phyloP scores from a whole-genome alignment of 768 basidiomycete species.

The Suillus fuscotomentosus region DNA sequence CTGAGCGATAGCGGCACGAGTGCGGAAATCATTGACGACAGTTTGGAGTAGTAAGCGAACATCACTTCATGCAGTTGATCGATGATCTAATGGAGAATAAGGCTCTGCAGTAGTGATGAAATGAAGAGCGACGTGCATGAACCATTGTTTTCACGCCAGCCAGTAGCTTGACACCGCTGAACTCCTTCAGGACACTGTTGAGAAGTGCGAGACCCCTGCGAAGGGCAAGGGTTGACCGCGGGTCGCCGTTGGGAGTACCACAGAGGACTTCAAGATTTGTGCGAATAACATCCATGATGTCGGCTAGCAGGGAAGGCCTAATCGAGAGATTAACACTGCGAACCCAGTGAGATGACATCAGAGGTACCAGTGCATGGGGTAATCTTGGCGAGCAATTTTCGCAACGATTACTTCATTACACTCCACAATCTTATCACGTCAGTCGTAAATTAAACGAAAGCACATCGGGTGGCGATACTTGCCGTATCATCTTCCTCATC shows the following conservation, averaged over 20 bases:
- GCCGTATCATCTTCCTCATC: slow-evolving; percentile 78
- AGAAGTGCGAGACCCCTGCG: slow-evolving; percentile 63
- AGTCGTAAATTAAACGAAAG: slow-evolving; percentile 5
- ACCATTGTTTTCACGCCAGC: slow-evolving; percentile 66
- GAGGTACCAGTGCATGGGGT: slow-evolving; percentile 66
- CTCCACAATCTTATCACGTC: slow-evolving; percentile 60
- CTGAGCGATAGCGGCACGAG: slow-evolving; percentile 35
- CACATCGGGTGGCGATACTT: slow-evolving; percentile 14
- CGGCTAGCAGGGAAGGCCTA: slow-evolving; percentile 27
- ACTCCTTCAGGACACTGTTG: slow-evolving; percentile 67
- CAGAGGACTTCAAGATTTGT: slow-evolving; percentile 50
- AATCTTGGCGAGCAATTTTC: slow-evolving; percentile 79
- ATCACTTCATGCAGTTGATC: slow-evolving; percentile 49
- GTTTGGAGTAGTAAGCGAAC: slow-evolving; percentile 59
- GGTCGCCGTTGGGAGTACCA: slow-evolving; percentile 38
- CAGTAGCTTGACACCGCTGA: slow-evolving; percentile 67
- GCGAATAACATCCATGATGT: slow-evolving; percentile 56
- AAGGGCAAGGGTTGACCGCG: slow-evolving; percentile 46
- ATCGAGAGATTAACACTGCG: slow-evolving; percentile 5
- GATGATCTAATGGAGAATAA: slow-evolving; percentile 18
- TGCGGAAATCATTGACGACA: slow-evolving; percentile 34
- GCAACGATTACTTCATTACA: slow-evolving; percentile 74
- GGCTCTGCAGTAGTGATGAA: background rate
- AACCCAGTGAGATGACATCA: background rate
- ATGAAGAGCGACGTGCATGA: slow-evolving; percentile 39